phyloP scores from a whole-genome alignment of 129 eudicot genomes.

The Smallanthus sonchifolius region DNA sequence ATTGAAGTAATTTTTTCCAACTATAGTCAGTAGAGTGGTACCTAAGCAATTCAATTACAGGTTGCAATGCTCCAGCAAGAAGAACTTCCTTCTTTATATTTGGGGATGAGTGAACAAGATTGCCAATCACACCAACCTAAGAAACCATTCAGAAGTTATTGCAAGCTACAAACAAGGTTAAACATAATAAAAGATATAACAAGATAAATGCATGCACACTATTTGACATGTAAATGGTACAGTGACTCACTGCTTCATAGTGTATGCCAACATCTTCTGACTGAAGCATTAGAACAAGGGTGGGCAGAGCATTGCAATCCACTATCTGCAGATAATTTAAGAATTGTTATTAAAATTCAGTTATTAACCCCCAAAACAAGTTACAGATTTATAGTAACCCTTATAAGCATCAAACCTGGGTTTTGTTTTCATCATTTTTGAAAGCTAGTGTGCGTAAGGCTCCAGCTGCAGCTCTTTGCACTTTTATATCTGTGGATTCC shows the following conservation, averaged over 20 bases:
- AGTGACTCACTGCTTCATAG: conserved; percentile 76
- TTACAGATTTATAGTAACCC: neutral
- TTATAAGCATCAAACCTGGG: conserved; percentile 47
- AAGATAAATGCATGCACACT: neutral
- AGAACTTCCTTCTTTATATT: conserved; percentile 88
- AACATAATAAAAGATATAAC: neutral
- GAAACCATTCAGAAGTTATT: conserved; percentile 8
- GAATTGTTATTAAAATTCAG: neutral
- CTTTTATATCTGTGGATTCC: conserved; percentile 68
- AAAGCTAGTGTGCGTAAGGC: conserved; percentile 83
- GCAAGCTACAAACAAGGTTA: neutral
- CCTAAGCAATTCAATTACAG: conserved; percentile 93
- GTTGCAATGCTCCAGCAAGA: conserved; percentile 95
- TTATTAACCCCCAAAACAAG: conserved; percentile 2
- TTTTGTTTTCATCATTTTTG: conserved; percentile 81
- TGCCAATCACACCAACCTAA: conserved; percentile 99
- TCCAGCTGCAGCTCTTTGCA: conserved; percentile 92
- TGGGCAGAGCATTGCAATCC: conserved; percentile 86
- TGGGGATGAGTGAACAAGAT: conserved; percentile 95
- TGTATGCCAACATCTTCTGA: conserved; percentile 79
- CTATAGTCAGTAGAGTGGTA: conserved; percentile 11
- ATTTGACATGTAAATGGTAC: conserved; percentile 1
- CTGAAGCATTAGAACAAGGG: conserved; percentile 80
- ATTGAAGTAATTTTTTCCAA: neutral
- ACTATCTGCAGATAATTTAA: conserved; percentile 59